Evolutionary conservation across 1,284 basidiomycete genomes (phyloP).

Genomic region (Leucoagaricus sp.): DNA sequence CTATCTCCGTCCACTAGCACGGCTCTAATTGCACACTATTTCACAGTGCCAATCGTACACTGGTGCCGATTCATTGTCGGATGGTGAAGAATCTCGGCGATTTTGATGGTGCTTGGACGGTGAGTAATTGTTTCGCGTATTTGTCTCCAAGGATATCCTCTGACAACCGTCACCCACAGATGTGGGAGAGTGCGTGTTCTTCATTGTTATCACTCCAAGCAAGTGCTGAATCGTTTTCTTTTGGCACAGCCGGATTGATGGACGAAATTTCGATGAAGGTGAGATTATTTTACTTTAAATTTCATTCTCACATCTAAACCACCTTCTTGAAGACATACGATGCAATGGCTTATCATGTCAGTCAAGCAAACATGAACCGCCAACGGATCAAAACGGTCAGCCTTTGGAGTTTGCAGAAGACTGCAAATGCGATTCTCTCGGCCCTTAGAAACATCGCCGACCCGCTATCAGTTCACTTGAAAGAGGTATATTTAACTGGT

Average conservation of each 20-base stretch:
- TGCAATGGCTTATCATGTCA: slow-evolving; percentile 90
- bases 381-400: slow-evolving; percentile 83
- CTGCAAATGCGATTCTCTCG: slow-evolving; percentile 46
- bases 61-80: slow-evolving; percentile 89
- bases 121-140: slow-evolving; percentile 38
- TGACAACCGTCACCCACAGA: slow-evolving; percentile 43
- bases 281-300: slow-evolving; percentile 16
- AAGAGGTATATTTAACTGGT: slow-evolving; percentile 36
- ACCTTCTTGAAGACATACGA: slow-evolving; percentile 68
- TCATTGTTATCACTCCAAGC: background rate
- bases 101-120: slow-evolving; percentile 91
- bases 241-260: slow-evolving; percentile 69
- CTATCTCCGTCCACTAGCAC: slow-evolving; percentile 2
- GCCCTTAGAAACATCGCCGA: slow-evolving; percentile 45
- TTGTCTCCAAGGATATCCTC: background rate
- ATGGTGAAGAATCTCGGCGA: slow-evolving; percentile 79
- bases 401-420: slow-evolving; percentile 55
- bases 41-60: slow-evolving; percentile 81
- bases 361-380: slow-evolving; percentile 83
- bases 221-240: slow-evolving; percentile 12
- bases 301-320: slow-evolving; percentile 3
- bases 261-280: slow-evolving; percentile 82
- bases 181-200: slow-evolving; percentile 77
- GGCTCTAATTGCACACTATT: slow-evolving; percentile 7
- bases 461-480: slow-evolving; percentile 43